Base-by-base conservation (phyloP, 176 grass and related monocot species). In the Microstegium vimineum region DNA sequence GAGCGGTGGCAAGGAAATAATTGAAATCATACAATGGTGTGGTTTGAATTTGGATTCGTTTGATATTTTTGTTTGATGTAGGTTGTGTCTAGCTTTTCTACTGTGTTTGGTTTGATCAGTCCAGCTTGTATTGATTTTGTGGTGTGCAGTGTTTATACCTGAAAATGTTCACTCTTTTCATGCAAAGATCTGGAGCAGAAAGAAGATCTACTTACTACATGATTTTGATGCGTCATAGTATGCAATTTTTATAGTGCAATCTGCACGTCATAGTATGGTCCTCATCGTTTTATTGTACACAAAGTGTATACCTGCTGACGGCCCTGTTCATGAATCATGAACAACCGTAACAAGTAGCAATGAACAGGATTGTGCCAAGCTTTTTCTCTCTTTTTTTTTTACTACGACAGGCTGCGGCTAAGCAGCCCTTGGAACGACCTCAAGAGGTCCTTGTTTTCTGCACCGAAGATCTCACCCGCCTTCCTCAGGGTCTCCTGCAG, bases 401-500 rank as follows among this genome's bases (percentile, higher is more conserved):
- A 35, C 86, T 94, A 95, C 18, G 89, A 52, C 31, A 90, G 51
- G 64, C 90, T 95, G 56, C 96, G 89, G 69, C 77, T 90, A 75
- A 99, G 93, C 54, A 95, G 67, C 77, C 85, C 85, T 73, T 90
- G 90, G 45, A 99, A 99, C 27, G 93, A 94, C 66, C 82, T 5
- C 81, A 90, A 89, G 33, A 99, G 91, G 76, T 95, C 93, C 69
- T 87, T 92, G 85, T 94, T 94, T 15, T 94, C 91, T 49, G 87
- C 31, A 62, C 96, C 93, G 77, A 99, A 99, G 81, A 99, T 99
- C 63, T 87, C 82, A 25, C 89, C 89, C 20, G 96, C 91, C 81
- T 95, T 94, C 61, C 79, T 88, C 75, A 99, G 91, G 20, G 89
- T 95, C 45, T 95, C 93, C 96, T 99, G 87, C 66, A 77, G 27